Conservation (phyloP, 176 grass and related monocot species). For the Oryza longistaminata region DNA sequence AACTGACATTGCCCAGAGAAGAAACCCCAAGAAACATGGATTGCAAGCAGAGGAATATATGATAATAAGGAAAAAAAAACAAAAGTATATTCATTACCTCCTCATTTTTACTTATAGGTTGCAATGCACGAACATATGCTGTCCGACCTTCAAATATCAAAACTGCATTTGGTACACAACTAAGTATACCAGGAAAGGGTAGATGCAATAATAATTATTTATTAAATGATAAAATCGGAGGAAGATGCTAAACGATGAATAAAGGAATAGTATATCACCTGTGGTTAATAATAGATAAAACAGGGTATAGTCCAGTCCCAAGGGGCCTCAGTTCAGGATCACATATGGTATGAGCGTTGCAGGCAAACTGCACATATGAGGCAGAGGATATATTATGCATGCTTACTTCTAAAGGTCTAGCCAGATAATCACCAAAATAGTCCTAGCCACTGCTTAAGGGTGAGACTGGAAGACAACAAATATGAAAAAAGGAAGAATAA, state of each 20-base stretch:
- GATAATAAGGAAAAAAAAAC: slow-evolving; percentile 24
- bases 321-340: slow-evolving; percentile 86
- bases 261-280: slow-evolving; percentile 52
- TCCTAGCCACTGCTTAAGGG: not conserved
- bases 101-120: slow-evolving; percentile 67
- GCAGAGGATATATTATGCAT: slow-evolving; percentile 32
- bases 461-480: not conserved
- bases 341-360: slow-evolving; percentile 97
- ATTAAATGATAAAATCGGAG: slow-evolving; percentile 21
- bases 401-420: slow-evolving; percentile 33
- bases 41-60: slow-evolving; percentile 25
- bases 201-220: slow-evolving; percentile 27
- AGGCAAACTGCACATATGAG: slow-evolving; percentile 61
- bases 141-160: slow-evolving; percentile 82
- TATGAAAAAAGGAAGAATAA: not conserved
- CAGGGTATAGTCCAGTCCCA: slow-evolving; percentile 86
- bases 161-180: slow-evolving; percentile 96
- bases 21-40: slow-evolving; percentile 23
- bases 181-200: slow-evolving; percentile 43
- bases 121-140: slow-evolving; percentile 72
- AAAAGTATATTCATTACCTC: slow-evolving; percentile 56
- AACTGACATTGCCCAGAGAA: slow-evolving; percentile 11
- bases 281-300: slow-evolving; percentile 97
- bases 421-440: not conserved
- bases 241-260: slow-evolving; percentile 34